Conservation (phyloP, 2,329 filamentous ascomycete genomes). For the Cryphonectria parasitica region DNA sequence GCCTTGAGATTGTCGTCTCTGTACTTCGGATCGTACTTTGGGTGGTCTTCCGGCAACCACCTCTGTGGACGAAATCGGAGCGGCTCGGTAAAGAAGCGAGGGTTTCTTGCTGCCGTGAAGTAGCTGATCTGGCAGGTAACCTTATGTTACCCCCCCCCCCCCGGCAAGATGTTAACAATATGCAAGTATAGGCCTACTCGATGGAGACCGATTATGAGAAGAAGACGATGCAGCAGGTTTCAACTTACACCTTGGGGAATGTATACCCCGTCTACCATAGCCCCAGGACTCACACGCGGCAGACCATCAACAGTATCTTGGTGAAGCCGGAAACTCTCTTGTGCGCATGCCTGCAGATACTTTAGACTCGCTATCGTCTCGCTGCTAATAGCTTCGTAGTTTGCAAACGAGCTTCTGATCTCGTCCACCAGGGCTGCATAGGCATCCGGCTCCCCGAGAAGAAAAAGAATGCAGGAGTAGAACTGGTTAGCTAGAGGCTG, state of each 20-base stretch:
- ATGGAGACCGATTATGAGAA: too few species aligned
- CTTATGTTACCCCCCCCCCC: neutral
- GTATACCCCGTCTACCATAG: slow-evolving; percentile 8
- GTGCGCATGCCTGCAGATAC: slow-evolving; percentile 10
- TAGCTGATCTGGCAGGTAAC: slow-evolving; percentile 23
- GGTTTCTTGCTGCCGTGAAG: slow-evolving; percentile 21
- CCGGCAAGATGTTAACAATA: neutral
- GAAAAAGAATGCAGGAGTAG: slow-evolving; percentile 9
- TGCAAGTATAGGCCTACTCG: neutral
- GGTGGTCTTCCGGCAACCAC: slow-evolving; percentile 21
- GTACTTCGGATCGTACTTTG: slow-evolving; percentile 1
- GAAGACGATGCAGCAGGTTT: neutral
- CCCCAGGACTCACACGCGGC: slow-evolving; percentile 3
- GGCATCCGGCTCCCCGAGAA: neutral
- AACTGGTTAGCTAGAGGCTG: slow-evolving; percentile 5
- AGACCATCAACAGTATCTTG: neutral
- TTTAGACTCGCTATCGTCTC: neutral
- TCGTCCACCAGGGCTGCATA: slow-evolving; percentile 7
- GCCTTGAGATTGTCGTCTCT: slow-evolving; percentile 9
- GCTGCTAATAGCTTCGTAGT: slow-evolving; percentile 1
- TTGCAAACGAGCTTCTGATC: neutral
- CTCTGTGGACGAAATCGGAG: slow-evolving; percentile 20
- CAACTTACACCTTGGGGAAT: slow-evolving; percentile 1
- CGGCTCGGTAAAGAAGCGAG: slow-evolving; percentile 24
- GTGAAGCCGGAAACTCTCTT: slow-evolving; percentile 10